Conservation (phyloP, 2,329 filamentous ascomycete genomes). For the Aspergillus amoenus region DNA sequence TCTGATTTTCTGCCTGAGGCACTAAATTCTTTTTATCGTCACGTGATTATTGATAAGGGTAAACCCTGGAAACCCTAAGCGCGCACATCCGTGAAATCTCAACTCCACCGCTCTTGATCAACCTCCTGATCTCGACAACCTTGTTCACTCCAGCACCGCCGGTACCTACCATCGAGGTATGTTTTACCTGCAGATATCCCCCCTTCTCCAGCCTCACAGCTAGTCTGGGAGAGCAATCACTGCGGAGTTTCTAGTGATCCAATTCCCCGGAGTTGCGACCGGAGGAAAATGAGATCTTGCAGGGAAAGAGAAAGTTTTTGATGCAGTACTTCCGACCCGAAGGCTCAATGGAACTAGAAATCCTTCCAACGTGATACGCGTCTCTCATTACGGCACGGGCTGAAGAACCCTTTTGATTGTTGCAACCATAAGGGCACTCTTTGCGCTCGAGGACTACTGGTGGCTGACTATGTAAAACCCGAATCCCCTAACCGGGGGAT, state of each 20-base stretch:
- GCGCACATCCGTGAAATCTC: slow-evolving; percentile 30
- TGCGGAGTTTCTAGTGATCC: slow-evolving; percentile 18
- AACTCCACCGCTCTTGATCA: neutral
- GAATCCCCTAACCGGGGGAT: neutral
- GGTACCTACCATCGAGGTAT: slow-evolving; percentile 40
- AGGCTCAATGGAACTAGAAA: slow-evolving; percentile 4
- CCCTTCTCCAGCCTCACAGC: slow-evolving; percentile 38
- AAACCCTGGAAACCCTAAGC: slow-evolving; percentile 28
- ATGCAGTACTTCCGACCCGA: slow-evolving; percentile 1
- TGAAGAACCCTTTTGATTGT: slow-evolving; percentile 63
- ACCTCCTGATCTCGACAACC: slow-evolving; percentile 20
- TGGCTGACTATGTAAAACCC: slow-evolving; percentile 54
- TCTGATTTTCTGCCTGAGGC: slow-evolving; percentile 17
- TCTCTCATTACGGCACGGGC: slow-evolving; percentile 54
- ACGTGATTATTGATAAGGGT: slow-evolving; percentile 33
- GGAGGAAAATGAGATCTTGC: slow-evolving; percentile 7
- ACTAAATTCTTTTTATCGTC: slow-evolving; percentile 3
- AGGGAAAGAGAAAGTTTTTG: slow-evolving; percentile 4
- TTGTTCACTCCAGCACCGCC: slow-evolving; percentile 31
- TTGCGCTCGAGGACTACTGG: slow-evolving; percentile 64
- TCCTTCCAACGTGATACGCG: slow-evolving; percentile 41
- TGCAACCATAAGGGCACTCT: slow-evolving; percentile 59
- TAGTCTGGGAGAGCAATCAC: slow-evolving; percentile 48
- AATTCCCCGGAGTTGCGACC: slow-evolving; percentile 16
- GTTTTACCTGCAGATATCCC: slow-evolving; percentile 26